Evolutionary conservation across 1,139 yeast species (phyloP).

Genomic region (Debaryomyces robertsiae): DNA sequence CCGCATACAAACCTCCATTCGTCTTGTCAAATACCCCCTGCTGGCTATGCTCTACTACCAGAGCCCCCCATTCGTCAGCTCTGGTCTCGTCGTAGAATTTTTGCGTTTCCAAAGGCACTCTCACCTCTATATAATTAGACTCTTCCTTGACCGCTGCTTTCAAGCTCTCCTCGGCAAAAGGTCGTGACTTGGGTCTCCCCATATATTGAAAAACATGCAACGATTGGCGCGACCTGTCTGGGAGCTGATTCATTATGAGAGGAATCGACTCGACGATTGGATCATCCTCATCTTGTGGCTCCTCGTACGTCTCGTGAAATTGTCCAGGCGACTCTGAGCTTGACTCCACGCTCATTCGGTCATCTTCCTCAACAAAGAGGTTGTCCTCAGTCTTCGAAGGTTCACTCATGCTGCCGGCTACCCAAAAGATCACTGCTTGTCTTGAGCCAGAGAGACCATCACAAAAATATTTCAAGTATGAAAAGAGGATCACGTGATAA

Average conservation of each 20-base stretch:
- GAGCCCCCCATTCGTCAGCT: slow-evolving; percentile 63
- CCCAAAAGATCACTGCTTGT: neutral
- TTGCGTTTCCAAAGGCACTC: slow-evolving; percentile 65
- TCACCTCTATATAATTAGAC: slow-evolving; percentile 61
- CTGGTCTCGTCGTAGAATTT: slow-evolving; percentile 67
- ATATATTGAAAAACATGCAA: slow-evolving; percentile 66
- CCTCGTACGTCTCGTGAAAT: slow-evolving; percentile 16
- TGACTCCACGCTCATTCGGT: slow-evolving; percentile 14
- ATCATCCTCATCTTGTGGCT: slow-evolving; percentile 53
- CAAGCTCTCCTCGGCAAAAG: slow-evolving; percentile 45
- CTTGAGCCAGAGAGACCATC: neutral
- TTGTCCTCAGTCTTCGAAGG: slow-evolving; percentile 5
- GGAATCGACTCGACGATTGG: slow-evolving; percentile 81
- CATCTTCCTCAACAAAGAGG: slow-evolving; percentile 21
- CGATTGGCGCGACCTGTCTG: slow-evolving; percentile 10
- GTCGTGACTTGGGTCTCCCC: slow-evolving; percentile 58
- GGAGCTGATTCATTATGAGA: slow-evolving; percentile 33
- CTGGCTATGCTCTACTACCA: slow-evolving; percentile 59
- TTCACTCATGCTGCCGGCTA: slow-evolving; percentile 2
- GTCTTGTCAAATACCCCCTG: slow-evolving; percentile 66
- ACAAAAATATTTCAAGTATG: neutral
- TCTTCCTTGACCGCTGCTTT: slow-evolving; percentile 63
- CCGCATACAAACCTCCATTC: slow-evolving; percentile 53
- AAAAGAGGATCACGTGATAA: slow-evolving; percentile 1
- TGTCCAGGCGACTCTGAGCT: slow-evolving; percentile 13